These are phyloP conservation scores for Cyclospora cayetanensis DNA, from an alignment of 169 alveolate species.

Conservation along the genomic window DNA sequence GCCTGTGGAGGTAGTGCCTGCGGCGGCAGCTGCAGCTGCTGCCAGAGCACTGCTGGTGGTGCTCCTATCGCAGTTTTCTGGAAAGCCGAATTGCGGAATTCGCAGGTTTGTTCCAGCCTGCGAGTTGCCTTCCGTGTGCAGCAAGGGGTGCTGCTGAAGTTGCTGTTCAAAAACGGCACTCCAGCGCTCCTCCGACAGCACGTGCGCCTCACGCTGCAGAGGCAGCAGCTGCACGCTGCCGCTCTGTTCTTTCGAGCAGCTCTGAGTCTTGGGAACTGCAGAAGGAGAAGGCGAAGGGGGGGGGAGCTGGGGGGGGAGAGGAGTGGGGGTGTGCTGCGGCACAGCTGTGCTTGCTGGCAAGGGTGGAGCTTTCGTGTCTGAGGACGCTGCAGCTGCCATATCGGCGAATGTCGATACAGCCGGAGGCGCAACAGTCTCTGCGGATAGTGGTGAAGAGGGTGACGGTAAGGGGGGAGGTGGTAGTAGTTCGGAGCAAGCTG, in stretches of 20 bases:
- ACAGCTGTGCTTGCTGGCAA: not conserved
- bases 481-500: not conserved
- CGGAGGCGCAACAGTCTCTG: no score
- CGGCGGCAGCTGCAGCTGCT: not conserved
- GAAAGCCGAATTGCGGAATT: not conserved
- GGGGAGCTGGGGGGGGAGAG: not conserved
- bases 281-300: not conserved
- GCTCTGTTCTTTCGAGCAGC: not conserved
- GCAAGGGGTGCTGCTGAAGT: not conserved
- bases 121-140: not conserved
- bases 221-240: conserved; percentile 25
- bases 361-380: not conserved
- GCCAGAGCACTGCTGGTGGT: conserved; percentile 6
- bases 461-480: no score
- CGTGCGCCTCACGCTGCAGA: not conserved
- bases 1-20: not conserved
- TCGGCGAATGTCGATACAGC: not conserved
- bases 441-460: no score
- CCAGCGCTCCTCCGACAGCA: not conserved
- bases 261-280: no score
- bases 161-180: not conserved
- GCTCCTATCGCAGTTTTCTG: not conserved
- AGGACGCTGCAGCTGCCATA: conserved; percentile 19
- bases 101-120: not conserved
- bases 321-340: not conserved